phyloP scores from a whole-genome alignment of 2,329 filamentous ascomycete species.

The Didymosphaeria variabile region DNA sequence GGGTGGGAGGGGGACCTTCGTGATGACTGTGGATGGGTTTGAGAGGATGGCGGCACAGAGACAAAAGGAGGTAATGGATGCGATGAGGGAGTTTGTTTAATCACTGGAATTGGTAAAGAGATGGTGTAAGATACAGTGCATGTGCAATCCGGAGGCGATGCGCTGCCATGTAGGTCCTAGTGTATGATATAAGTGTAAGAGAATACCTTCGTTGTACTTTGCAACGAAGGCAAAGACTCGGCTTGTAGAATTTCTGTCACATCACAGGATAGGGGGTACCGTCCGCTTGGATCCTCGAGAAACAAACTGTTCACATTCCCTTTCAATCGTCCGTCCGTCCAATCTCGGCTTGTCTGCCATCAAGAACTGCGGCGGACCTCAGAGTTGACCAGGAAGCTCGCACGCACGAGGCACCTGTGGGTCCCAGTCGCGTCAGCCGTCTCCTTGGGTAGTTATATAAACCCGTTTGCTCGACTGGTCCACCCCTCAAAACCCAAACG shows the following conservation, averaged over 20 bases:
- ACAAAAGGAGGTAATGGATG: slow-evolving; percentile 63
- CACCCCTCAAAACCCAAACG: not conserved
- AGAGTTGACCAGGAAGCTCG: too few species aligned
- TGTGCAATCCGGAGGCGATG: not conserved
- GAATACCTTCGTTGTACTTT: not conserved
- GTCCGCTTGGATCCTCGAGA: too few species aligned
- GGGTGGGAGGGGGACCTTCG: slow-evolving; percentile 80
- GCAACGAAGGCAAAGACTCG: too few species aligned
- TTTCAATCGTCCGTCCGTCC: too few species aligned
- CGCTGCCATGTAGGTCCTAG: not conserved
- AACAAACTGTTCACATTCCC: too few species aligned
- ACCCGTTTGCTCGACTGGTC: not conserved
- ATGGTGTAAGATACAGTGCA: slow-evolving; percentile 1
- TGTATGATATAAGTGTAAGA: not conserved
- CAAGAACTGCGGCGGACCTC: too few species aligned
- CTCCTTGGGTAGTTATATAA: too few species aligned
- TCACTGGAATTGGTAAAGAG: not conserved
- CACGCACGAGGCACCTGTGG: too few species aligned
- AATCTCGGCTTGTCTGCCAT: too few species aligned
- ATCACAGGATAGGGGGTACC: too few species aligned
- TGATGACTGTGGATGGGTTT: slow-evolving; percentile 77
- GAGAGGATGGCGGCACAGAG: slow-evolving; percentile 71
- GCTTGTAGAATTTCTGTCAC: too few species aligned
- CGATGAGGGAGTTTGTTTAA: slow-evolving; percentile 37
- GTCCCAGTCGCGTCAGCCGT: too few species aligned